phyloP scores from a whole-genome alignment of 1,139 yeast genomes.

The Blastobotrys malaysiensis region DNA sequence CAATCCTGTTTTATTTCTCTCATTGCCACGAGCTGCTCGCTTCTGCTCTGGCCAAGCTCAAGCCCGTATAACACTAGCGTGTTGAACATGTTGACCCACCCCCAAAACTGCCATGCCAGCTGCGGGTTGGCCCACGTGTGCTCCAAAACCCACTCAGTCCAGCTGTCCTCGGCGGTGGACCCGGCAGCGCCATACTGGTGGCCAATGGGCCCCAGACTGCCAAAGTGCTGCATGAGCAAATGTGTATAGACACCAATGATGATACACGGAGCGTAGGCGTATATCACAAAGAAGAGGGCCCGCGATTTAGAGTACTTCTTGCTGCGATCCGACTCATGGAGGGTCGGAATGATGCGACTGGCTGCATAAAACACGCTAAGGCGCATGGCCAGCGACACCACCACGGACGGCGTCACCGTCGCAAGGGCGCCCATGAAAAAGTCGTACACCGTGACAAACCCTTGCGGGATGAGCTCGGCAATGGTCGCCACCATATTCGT shows the following conservation, averaged over 20 bases:
- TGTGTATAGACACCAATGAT: constrained; percentile 94
- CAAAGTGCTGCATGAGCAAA: constrained; percentile 82
- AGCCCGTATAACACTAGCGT: constrained; percentile 74
- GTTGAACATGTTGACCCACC: constrained; percentile 85
- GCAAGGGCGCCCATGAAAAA: constrained; percentile 63
- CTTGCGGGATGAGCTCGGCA: constrained; percentile 42
- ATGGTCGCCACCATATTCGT: constrained; percentile 39
- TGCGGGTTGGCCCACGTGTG: constrained; percentile 52
- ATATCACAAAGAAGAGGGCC: constrained; percentile 48
- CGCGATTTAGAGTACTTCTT: constrained; percentile 18
- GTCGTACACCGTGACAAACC: constrained; percentile 58
- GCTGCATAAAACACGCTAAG: constrained; percentile 88
- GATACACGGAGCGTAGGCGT: constrained; percentile 89
- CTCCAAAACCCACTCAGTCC: constrained; percentile 14
- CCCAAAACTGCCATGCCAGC: constrained; percentile 80
- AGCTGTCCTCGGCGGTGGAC: constrained; percentile 8
- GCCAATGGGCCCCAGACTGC: constrained; percentile 26
- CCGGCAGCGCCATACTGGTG: constrained; percentile 7
- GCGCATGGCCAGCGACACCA: constrained; percentile 77
- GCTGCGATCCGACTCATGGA: constrained; percentile 16
- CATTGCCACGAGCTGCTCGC: background rate
- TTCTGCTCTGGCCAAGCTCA: constrained; percentile 42
- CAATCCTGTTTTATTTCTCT: background rate
- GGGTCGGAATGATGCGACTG: constrained; percentile 76
- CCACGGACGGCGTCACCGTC: constrained; percentile 75